Evolutionary conservation across 208 protist species (phyloP).

Genomic region (Acanthamoeba rhysodes): DNA sequence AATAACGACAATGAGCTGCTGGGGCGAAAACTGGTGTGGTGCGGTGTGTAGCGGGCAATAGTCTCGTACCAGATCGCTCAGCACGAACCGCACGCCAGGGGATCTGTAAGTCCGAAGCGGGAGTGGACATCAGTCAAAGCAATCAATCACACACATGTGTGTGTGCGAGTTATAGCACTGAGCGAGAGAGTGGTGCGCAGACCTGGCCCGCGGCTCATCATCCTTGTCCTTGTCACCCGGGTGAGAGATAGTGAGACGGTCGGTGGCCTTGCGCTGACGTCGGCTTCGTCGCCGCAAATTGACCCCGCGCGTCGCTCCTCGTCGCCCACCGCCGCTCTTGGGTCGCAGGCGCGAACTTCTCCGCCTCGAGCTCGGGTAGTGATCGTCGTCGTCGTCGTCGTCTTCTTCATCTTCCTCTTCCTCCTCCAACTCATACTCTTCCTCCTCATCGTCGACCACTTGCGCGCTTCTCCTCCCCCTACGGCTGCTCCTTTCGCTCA

Average conservation of each 20-base stretch:
- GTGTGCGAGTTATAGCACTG: too few species aligned
- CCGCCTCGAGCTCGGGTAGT: background rate
- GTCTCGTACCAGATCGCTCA: background rate
- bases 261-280: conserved; percentile 25
- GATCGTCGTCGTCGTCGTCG: conserved; percentile 66
- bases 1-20: background rate
- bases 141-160: background rate
- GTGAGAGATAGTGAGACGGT: conserved; percentile 49
- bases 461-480: background rate
- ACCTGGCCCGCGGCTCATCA: background rate
- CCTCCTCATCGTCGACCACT: conserved; percentile 65
- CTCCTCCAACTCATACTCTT: conserved; percentile 50
- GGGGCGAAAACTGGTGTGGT: background rate
- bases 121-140: background rate
- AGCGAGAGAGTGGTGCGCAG: background rate
- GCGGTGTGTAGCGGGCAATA: too few species aligned
- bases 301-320: background rate
- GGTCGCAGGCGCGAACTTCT: background rate
- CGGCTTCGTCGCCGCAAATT: conserved; percentile 42
- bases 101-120: background rate
- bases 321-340: conserved; percentile 51
- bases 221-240: conserved; percentile 56
- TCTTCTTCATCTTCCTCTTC: conserved; percentile 68
- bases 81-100: background rate
- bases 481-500: conserved; percentile 3